phyloP scores from a whole-genome alignment of 495 filamentous ascomycete genomes.

The Talaromyces trachyspermus region DNA sequence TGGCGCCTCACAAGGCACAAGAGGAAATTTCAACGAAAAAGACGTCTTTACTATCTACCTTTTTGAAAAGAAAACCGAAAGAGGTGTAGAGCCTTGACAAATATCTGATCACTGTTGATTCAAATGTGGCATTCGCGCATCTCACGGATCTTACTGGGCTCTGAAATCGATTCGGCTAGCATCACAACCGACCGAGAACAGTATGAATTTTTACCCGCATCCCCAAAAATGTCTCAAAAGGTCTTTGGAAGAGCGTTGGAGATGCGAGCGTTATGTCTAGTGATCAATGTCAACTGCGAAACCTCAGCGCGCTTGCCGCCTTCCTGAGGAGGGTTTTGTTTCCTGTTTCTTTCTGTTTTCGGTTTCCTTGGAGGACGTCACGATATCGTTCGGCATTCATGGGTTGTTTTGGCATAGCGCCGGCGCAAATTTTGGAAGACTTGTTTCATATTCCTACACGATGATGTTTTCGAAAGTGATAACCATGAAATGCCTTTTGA shows the following conservation, averaged over 20 bases:
- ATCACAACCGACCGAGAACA: background rate
- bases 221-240: too few relatives aligned
- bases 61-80: too few relatives aligned
- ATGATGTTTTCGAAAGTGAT: conserved; percentile 15
- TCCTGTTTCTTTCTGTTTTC: background rate
- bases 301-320: background rate
- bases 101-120: background rate
- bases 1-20: too few relatives aligned
- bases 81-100: background rate
- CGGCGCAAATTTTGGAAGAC: conserved; percentile 37
- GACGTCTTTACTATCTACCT: too few relatives aligned
- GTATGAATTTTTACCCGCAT: too few relatives aligned
- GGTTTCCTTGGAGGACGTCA: background rate
- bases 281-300: background rate
- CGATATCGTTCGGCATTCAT: conserved; percentile 5
- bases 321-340: background rate
- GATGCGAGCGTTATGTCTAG: background rate
- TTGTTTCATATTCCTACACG: conserved; percentile 9
- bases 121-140: too few relatives aligned
- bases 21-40: too few relatives aligned
- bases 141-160: too few relatives aligned
- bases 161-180: too few relatives aligned
- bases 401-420: conserved; percentile 32
- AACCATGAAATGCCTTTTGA: conserved; percentile 8
- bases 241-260: background rate